phyloP scores from a whole-genome alignment of 192 early-diverging fungal genomes.

The Coemansia erecta region DNA sequence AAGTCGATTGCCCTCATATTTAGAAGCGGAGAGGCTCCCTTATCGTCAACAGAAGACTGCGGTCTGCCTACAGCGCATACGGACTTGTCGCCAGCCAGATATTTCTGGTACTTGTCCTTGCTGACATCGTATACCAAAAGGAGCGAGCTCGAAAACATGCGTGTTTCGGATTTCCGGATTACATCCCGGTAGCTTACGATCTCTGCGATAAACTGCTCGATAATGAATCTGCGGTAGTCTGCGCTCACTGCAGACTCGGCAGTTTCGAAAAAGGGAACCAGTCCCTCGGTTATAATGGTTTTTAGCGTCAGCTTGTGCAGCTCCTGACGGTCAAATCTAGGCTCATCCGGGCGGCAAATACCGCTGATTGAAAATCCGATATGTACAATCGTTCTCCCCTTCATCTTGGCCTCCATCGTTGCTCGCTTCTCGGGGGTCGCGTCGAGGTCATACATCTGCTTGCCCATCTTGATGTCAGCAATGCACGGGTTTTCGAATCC shows the following conservation, averaged over 20 bases:
- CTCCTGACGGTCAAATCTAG: slow-evolving; percentile 37
- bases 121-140: slow-evolving; percentile 82
- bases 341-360: background rate
- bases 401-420: slow-evolving; percentile 63
- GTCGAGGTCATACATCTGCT: slow-evolving; percentile 66
- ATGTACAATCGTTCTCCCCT: slow-evolving; percentile 65
- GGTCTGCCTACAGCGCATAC: slow-evolving; percentile 19
- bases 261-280: slow-evolving; percentile 64
- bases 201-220: slow-evolving; percentile 62
- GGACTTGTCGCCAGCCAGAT: slow-evolving; percentile 41
- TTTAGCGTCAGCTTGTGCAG: slow-evolving; percentile 31
- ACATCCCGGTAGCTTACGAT: slow-evolving; percentile 57
- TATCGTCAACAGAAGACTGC: background rate
- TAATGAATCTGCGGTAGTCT: slow-evolving; percentile 55
- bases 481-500: slow-evolving; percentile 67
- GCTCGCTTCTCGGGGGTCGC: slow-evolving; percentile 63
- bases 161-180: slow-evolving; percentile 54
- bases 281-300: slow-evolving; percentile 55
- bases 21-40: slow-evolving; percentile 38
- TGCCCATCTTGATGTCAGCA: slow-evolving; percentile 79
- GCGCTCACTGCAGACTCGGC: slow-evolving; percentile 40
- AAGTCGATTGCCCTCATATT: slow-evolving; percentile 85
- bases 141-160: slow-evolving; percentile 73
- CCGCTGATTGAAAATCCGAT: background rate
- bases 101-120: slow-evolving; percentile 47